Conservation (phyloP, 805 yeast genomes). For the Candida endomychidarum region DNA sequence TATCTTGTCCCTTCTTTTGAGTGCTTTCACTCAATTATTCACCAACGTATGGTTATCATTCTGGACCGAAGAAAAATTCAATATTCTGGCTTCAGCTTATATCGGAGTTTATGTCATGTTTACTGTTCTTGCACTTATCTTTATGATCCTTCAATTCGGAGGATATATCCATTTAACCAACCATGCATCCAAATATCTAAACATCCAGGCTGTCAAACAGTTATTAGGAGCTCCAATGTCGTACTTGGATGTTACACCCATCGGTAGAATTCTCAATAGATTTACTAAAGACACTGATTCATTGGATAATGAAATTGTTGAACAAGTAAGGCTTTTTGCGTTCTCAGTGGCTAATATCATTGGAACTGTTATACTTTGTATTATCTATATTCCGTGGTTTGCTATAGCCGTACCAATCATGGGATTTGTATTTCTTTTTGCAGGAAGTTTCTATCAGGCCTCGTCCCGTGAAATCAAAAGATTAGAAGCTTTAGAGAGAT, state of each 20-base stretch:
- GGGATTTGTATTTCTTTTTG: slow-evolving; percentile 23
- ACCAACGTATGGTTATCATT: slow-evolving; percentile 80
- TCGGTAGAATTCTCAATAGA: slow-evolving; percentile 82
- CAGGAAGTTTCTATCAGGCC: slow-evolving; percentile 37
- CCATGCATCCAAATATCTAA: slow-evolving; percentile 54
- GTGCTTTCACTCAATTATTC: slow-evolving; percentile 55
- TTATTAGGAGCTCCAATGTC: slow-evolving; percentile 78
- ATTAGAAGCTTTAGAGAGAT: slow-evolving; percentile 39
- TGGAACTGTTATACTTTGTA: slow-evolving; percentile 51
- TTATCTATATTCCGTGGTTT: slow-evolving; percentile 40
- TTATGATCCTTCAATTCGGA: slow-evolving; percentile 44
- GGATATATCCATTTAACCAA: slow-evolving; percentile 50
- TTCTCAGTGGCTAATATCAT: slow-evolving; percentile 53
- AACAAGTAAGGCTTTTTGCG: slow-evolving; percentile 61
- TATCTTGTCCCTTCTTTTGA: slow-evolving; percentile 34
- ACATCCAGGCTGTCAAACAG: slow-evolving; percentile 56
- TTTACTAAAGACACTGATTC: slow-evolving; percentile 87
- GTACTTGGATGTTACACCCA: slow-evolving; percentile 80
- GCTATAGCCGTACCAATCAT: slow-evolving; percentile 38
- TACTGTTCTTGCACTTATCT: slow-evolving; percentile 49
- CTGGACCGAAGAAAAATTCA: slow-evolving; percentile 66
- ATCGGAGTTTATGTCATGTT: slow-evolving; percentile 72
- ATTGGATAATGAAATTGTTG: slow-evolving; percentile 75
- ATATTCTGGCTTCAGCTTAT: slow-evolving; percentile 53
- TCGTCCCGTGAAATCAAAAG: slow-evolving; percentile 40